Evolutionary conservation across 2,329 filamentous ascomycete genomes (phyloP).

Genomic region (Colletotrichum spaethianum): DNA sequence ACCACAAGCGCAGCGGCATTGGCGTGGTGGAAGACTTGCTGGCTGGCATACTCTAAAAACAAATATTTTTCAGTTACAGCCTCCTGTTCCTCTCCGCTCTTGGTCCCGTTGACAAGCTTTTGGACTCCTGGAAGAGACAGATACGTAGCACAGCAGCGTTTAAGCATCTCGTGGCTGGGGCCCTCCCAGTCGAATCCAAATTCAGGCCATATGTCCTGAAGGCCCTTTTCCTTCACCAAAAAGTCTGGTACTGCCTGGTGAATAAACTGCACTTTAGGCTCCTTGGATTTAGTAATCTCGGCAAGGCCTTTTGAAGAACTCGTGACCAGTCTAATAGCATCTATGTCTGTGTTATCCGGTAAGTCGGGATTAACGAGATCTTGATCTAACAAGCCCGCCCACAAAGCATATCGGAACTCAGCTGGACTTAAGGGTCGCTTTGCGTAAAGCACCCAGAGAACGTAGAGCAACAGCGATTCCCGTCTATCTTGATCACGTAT

Average conservation of each 20-base stretch:
- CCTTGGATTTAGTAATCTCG: conserved; percentile 53
- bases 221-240: conserved; percentile 54
- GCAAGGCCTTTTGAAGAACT: conserved; percentile 66
- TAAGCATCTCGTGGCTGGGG: conserved; percentile 59
- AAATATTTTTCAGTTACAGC: conserved; percentile 45
- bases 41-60: conserved; percentile 62
- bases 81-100: neutral
- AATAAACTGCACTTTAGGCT: conserved; percentile 64
- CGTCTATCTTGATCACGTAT: conserved; percentile 59
- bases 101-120: too few relatives aligned
- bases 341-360: conserved; percentile 43
- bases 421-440: conserved; percentile 55
- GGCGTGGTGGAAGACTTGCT: conserved; percentile 58
- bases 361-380: conserved; percentile 43
- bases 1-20: conserved; percentile 50
- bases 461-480: conserved; percentile 59
- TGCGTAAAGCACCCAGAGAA: conserved; percentile 69
- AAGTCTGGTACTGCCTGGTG: conserved; percentile 67
- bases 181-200: conserved; percentile 49
- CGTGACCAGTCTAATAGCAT: conserved; percentile 53
- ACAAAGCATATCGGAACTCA: conserved; percentile 62
- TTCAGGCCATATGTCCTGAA: conserved; percentile 50
- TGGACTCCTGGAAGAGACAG: conserved; percentile 44
- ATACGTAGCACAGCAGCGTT: conserved; percentile 59
- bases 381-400: conserved; percentile 42